Evolutionary conservation across 805 yeast genomes (phyloP).

Genomic region (Saturnispora kantuleensis): DNA sequence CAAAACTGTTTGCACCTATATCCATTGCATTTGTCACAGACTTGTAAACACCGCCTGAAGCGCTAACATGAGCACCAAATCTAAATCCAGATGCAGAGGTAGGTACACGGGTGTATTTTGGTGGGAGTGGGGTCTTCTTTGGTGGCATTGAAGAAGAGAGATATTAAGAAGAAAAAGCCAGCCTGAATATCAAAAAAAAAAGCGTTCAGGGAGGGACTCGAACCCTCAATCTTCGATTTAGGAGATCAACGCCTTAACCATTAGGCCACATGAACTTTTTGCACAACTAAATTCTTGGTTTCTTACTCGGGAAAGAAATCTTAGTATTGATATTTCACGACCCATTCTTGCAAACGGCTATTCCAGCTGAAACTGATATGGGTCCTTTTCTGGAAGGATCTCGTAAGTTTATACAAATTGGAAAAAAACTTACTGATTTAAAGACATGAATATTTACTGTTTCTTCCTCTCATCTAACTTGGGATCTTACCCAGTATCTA

Average conservation of each 20-base stretch:
- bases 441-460: too few species aligned
- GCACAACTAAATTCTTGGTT: background rate
- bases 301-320: too few species aligned
- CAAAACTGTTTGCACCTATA: slow-evolving; percentile 71
- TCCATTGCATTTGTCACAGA: slow-evolving; percentile 34
- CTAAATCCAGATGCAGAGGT: slow-evolving; percentile 34
- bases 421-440: too few species aligned
- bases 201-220: slow-evolving; percentile 14
- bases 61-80: slow-evolving; percentile 86
- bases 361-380: too few species aligned
- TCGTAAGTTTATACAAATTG: too few species aligned
- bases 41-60: slow-evolving; percentile 55
- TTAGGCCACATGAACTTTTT: slow-evolving; percentile 14
- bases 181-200: background rate
- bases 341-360: too few species aligned
- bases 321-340: too few species aligned
- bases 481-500: too few species aligned
- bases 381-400: too few species aligned
- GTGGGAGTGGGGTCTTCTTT: slow-evolving; percentile 11
- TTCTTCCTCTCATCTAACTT: too few species aligned
- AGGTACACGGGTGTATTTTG: slow-evolving; percentile 30
- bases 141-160: slow-evolving; percentile 16
- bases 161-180: too few species aligned
- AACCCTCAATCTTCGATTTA: slow-evolving; percentile 18
- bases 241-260: slow-evolving; percentile 19